A percentile compares a stretch with the other conserved stretches of the same genome.
Evolutionary conservation across 345 rosid species (phyloP).

Genomic region (Carallia pectinifolia): DNA sequence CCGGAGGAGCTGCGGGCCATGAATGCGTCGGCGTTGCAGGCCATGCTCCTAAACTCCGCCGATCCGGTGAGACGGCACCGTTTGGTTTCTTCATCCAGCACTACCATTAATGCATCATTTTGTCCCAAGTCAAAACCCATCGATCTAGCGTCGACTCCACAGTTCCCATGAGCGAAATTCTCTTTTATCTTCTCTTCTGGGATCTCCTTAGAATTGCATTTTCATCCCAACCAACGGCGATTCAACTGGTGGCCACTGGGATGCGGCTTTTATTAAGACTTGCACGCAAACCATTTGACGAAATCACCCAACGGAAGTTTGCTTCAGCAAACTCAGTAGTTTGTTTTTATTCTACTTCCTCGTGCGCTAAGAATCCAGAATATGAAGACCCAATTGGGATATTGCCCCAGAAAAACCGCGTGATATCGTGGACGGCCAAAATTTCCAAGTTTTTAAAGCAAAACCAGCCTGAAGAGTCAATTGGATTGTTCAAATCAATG

Average conservation of each 20-base stretch:
- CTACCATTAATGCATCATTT: no score
- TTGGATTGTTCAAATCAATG: conserved; percentile 23
- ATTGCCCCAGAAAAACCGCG: conserved; percentile 4
- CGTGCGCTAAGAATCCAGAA: background rate
- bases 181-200: no score
- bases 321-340: background rate
- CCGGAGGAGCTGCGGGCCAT: no score
- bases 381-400: background rate
- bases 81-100: no score
- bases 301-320: conserved; percentile 20
- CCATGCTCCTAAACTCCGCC: no score
- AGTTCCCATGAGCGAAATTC: no score
- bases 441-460: conserved; percentile 17
- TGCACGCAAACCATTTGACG: conserved; percentile 23
- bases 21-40: no score
- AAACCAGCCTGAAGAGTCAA: conserved; percentile 21
- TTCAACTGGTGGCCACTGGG: background rate
- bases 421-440: conserved; percentile 25
- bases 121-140: no score
- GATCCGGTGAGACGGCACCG: no score
- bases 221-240: background rate
- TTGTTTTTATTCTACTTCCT: background rate
- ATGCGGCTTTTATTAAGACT: background rate
- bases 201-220: no score
- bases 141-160: no score